Conservation (phyloP, 2,329 filamentous ascomycete species). For the Dryadomyces quercus-mongolicae region DNA sequence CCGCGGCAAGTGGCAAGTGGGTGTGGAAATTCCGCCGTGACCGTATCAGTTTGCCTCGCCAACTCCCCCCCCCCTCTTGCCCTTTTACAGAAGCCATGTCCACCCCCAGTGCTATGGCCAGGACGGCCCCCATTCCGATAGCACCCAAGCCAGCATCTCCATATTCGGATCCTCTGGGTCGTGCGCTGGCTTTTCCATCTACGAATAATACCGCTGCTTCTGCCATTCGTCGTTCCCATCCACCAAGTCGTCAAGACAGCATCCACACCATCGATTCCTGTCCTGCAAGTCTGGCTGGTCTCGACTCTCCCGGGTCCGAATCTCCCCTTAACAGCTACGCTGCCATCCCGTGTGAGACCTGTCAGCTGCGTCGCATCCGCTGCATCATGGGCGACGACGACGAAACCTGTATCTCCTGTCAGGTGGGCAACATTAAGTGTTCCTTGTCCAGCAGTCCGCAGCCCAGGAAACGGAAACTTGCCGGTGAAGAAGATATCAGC, state of each 20-base stretch:
- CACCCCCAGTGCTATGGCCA: conserved; percentile 38
- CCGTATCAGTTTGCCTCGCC: neutral
- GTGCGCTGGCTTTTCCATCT: neutral
- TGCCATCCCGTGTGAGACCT: conserved; percentile 56
- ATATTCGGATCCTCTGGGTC: conserved; percentile 18
- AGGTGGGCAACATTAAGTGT: conserved; percentile 66
- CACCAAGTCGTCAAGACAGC: conserved; percentile 33
- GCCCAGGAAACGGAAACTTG: conserved; percentile 68
- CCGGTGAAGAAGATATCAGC: conserved; percentile 49
- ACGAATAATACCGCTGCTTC: conserved; percentile 3
- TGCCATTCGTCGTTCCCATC: conserved; percentile 17
- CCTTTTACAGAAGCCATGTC: conserved; percentile 32
- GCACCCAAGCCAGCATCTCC: conserved; percentile 42
- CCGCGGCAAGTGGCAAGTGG: neutral
- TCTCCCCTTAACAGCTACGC: conserved; percentile 29
- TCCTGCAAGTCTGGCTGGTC: conserved; percentile 37
- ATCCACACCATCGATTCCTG: conserved; percentile 31
- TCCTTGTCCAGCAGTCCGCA: conserved; percentile 67
- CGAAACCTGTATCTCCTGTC: conserved; percentile 64
- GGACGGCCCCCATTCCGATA: conserved; percentile 55
- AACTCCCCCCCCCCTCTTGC: neutral
- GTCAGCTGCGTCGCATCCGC: conserved; percentile 59
- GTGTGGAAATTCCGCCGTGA: neutral
- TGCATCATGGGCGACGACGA: conserved; percentile 67
- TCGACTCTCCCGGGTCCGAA: conserved; percentile 39